Percentiles rank a stretch among this genome's conserved stretches.
Conservation (phyloP, 352 stramenopile genomes). For the Phytophthora sojae region DNA sequence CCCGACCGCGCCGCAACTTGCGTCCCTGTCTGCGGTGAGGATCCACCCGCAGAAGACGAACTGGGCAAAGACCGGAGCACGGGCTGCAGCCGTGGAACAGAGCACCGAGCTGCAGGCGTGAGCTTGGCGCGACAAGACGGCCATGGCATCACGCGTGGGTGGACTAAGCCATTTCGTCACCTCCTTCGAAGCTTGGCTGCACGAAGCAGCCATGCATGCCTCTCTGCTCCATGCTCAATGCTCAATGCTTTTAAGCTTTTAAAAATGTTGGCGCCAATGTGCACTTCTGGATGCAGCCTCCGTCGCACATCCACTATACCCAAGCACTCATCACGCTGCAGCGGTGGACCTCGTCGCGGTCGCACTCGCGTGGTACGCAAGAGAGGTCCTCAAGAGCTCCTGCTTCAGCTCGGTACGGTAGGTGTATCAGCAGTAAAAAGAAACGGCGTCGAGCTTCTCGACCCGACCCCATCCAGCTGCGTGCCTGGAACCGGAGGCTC, state of each 20-base stretch:
- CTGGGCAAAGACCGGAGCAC: slow-evolving; percentile 21
- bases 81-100: slow-evolving; percentile 35
- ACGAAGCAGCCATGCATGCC: too few relatives aligned
- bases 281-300: too few relatives aligned
- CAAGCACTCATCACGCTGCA: neutral
- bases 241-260: too few relatives aligned
- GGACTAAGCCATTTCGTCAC: too few relatives aligned
- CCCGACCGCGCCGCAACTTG: slow-evolving; percentile 2
- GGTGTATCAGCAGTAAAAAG: neutral
- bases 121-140: slow-evolving; percentile 22
- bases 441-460: neutral
- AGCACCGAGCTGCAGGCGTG: slow-evolving; percentile 27
- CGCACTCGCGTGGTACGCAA: neutral
- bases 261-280: too few relatives aligned
- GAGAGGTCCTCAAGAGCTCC: neutral
- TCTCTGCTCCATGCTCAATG: too few relatives aligned
- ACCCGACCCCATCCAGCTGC: too few relatives aligned
- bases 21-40: slow-evolving; percentile 18
- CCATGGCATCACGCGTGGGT: neutral
- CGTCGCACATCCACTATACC: too few relatives aligned
- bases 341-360: neutral
- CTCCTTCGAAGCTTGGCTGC: too few relatives aligned
- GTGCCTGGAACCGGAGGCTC: neutral
- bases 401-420: neutral
- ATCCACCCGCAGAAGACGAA: slow-evolving; percentile 22